Conservation (phyloP, 352 stramenopile species). For the Thalassiosira sp. region DNA sequence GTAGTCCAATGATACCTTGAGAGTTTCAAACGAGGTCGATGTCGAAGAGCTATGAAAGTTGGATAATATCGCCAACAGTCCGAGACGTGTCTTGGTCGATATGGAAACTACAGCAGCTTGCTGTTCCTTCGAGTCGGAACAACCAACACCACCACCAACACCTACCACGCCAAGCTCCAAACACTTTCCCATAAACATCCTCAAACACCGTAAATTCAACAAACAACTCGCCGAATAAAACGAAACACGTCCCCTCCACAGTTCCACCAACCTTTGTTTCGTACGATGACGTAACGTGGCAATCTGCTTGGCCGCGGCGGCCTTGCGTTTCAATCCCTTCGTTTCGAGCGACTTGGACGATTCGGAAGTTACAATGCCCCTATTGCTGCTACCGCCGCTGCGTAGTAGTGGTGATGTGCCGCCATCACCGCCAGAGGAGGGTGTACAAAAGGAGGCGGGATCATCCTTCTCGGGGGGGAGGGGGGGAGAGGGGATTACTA, state of each 20-base stretch:
- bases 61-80: conserved; percentile 37
- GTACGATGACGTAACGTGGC: conserved; percentile 51
- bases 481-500: conserved; percentile 34
- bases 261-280: conserved; percentile 51
- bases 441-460: too few species aligned
- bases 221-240: conserved; percentile 69
- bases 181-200: conserved; percentile 56
- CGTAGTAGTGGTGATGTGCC: not conserved
- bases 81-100: conserved; percentile 36
- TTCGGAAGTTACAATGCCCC: conserved; percentile 15
- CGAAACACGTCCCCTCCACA: conserved; percentile 65
- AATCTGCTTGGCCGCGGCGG: conserved; percentile 74
- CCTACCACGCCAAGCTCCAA: conserved; percentile 13
- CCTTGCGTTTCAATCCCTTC: conserved; percentile 80
- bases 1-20: conserved; percentile 28
- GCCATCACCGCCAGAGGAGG: conserved; percentile 7
- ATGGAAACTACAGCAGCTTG: conserved; percentile 28
- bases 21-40: conserved; percentile 29
- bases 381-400: not conserved
- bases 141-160: conserved; percentile 5
- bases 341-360: conserved; percentile 63
- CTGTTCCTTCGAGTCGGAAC: conserved; percentile 17
- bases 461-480: conserved; percentile 58
- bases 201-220: conserved; percentile 56
- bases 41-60: conserved; percentile 39